These are phyloP conservation scores for Passalora sequoiae DNA, from an alignment of 2,329 filamentous ascomycete genomes.

Conservation along the genomic window DNA sequence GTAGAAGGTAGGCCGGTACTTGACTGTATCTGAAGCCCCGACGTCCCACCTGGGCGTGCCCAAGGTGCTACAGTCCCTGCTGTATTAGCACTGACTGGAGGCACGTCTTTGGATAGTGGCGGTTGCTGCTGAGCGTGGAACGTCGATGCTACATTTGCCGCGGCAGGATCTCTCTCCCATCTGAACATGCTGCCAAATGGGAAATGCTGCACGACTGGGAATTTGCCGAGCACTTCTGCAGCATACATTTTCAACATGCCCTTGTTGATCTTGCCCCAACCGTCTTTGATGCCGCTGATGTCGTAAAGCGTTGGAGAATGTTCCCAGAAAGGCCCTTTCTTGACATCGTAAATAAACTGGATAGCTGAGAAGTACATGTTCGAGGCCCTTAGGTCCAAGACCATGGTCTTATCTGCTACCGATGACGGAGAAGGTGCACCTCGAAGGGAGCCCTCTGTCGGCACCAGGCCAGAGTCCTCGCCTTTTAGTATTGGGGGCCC, in stretches of 20 bases:
- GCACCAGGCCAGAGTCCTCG: slow-evolving; percentile 49
- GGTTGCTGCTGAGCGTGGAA: slow-evolving; percentile 32
- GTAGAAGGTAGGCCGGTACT: slow-evolving; percentile 28
- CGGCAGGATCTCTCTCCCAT: slow-evolving; percentile 44
- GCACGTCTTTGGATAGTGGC: slow-evolving; percentile 22
- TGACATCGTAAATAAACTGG: slow-evolving; percentile 96
- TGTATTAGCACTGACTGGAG: slow-evolving; percentile 8
- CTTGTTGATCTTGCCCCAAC: slow-evolving; percentile 97
- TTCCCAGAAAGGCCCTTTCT: slow-evolving; percentile 88
- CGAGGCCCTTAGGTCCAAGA: slow-evolving; percentile 38
- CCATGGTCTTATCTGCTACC: slow-evolving; percentile 47
- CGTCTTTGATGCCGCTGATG: slow-evolving; percentile 76
- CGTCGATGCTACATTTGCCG: slow-evolving; percentile 24
- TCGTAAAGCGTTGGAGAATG: slow-evolving; percentile 93
- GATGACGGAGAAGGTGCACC: slow-evolving; percentile 63
- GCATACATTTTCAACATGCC: slow-evolving; percentile 99
- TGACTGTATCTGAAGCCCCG: slow-evolving; percentile 23
- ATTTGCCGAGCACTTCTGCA: slow-evolving; percentile 91
- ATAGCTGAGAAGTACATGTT: slow-evolving; percentile 90
- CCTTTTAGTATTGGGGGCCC: slow-evolving; percentile 66
- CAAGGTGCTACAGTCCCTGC: slow-evolving; percentile 27
- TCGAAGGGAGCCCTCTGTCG: slow-evolving; percentile 70
- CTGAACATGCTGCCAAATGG: slow-evolving; percentile 47
- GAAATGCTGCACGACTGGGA: slow-evolving; percentile 96
- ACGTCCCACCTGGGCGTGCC: slow-evolving; percentile 19